Conservation (phyloP, 2,329 filamentous ascomycete species). For the Chaetomium strumarium region DNA sequence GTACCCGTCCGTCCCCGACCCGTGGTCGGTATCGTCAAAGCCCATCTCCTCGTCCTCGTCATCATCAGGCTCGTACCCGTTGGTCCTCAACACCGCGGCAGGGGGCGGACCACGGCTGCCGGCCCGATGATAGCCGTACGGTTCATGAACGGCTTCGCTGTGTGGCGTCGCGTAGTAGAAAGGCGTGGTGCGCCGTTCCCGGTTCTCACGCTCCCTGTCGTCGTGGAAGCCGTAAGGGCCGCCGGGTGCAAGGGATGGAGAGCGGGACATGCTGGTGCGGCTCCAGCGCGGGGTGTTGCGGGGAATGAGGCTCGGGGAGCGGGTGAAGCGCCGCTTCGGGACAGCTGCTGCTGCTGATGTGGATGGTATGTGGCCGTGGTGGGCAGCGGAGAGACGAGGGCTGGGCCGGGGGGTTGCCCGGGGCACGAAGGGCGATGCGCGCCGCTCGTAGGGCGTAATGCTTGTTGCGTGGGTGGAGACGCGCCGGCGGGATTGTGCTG, state of each 20-base stretch:
- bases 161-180: constrained; percentile 72
- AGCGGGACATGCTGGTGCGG: constrained; percentile 30
- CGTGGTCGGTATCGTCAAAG: constrained; percentile 27
- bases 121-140: constrained; percentile 23
- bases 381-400: constrained; percentile 17
- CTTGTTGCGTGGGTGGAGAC: constrained; percentile 38
- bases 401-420: constrained; percentile 29
- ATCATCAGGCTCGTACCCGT: constrained; percentile 26
- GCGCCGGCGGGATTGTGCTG: constrained; percentile 39
- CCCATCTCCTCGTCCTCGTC: constrained; percentile 31
- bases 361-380: constrained; percentile 27
- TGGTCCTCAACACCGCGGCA: constrained; percentile 11
- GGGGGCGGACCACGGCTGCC: constrained; percentile 21
- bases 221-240: constrained; percentile 33
- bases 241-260: constrained; percentile 32
- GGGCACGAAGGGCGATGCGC: constrained; percentile 33
- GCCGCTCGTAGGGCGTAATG: constrained; percentile 32
- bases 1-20: constrained; percentile 23
- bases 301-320: constrained; percentile 49
- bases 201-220: constrained; percentile 26
- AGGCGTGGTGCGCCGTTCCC: constrained; percentile 42
- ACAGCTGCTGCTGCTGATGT: constrained; percentile 30
- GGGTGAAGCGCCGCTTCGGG: constrained; percentile 42
- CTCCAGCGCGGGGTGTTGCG: constrained; percentile 53
- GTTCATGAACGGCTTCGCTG: constrained; percentile 53